phyloP scores from a whole-genome alignment of 2,329 filamentous ascomycete species.

The Aspergillus uvarum region DNA sequence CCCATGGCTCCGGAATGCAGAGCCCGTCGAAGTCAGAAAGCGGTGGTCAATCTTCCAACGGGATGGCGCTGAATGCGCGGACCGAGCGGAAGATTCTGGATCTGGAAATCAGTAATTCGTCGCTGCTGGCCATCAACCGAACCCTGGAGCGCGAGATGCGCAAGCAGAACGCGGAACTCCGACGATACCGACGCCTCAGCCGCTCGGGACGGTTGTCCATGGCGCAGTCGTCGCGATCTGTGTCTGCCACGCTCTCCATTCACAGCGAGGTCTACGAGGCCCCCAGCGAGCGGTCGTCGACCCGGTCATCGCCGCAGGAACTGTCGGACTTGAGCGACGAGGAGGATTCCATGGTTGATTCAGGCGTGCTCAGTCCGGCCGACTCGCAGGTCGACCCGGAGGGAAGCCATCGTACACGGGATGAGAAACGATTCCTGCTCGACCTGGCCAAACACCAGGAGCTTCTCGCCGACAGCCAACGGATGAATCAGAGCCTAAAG shows the following conservation, averaged over 20 bases:
- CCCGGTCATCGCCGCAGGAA: conserved; percentile 31
- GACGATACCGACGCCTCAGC: conserved; percentile 81
- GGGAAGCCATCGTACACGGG: conserved; percentile 62
- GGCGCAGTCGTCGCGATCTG: conserved; percentile 48
- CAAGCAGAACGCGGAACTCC: conserved; percentile 84
- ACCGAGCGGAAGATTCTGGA: conserved; percentile 94
- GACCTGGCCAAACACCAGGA: conserved; percentile 89
- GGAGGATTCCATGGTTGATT: conserved; percentile 37
- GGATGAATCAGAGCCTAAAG: conserved; percentile 92
- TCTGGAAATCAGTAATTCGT: conserved; percentile 94
- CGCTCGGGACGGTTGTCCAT: conserved; percentile 73
- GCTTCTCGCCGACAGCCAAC: conserved; percentile 83
- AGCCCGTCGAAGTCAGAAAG: conserved; percentile 47
- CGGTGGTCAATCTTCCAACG: conserved; percentile 55
- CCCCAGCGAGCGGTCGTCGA: conserved; percentile 31
- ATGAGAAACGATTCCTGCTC: conserved; percentile 78
- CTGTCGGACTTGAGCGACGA: conserved; percentile 43
- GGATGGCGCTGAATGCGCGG: conserved; percentile 82
- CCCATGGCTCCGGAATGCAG: conserved; percentile 54
- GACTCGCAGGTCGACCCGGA: conserved; percentile 39
- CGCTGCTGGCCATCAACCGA: conserved; percentile 89
- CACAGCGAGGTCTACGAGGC: conserved; percentile 47
- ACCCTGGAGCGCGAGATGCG: conserved; percentile 87
- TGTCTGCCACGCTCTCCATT: conserved; percentile 48
- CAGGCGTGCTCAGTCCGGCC: conserved; percentile 32